Base-by-base conservation (phyloP, 1,284 basidiomycete genomes). In the Sporisorium reilianum region DNA sequence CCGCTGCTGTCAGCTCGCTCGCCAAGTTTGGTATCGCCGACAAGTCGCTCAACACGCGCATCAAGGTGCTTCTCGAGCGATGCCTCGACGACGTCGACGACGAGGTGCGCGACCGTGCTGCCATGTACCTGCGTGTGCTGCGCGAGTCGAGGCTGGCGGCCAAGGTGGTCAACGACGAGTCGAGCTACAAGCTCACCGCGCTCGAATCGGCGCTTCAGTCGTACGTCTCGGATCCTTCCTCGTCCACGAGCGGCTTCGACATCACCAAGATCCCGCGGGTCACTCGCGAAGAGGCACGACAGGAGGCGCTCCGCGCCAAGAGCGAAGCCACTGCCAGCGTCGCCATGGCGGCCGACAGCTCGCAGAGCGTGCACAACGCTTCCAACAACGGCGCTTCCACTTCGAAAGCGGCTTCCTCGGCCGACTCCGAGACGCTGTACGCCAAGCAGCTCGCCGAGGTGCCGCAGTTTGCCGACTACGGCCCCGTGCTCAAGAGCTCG, bases 61-160 rank as follows among this genome's bases (percentile, higher is more conserved):
- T 99, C 69, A 89, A 90, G 60, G 94, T 98, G 25, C 63, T 64
- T 22, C 53, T 80, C 38, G 34, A 60, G 70, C 94, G 94, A 78
- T 99, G 97, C 85, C 87, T 99, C 75, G 97, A 99, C 84, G 97
- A 99, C 86, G 94, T 98, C 20, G 97, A 99, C 73, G 97, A 99
- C 84, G 97, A 99, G 88, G 97, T 99, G 67, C 91, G 97, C 56
- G 97, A 99, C 85, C 92, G 97, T 65, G 97, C 96, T 6, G 94
- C 96, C 11, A 89, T 99, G 86, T 98, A 97, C 86, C 90, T 86
- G 89, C 73, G 76, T 25, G 59, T 93, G 8, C 90, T 97, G 79
- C 89, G 91, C 75, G 92, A 93, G 84, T 90, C 92, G 72, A 86
- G 89, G 16, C 87, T 99, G 61, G 93, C 93, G 7, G 90, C 93